Base-by-base conservation (phyloP, 495 filamentous ascomycete species). In the Xylaria sp. region DNA sequence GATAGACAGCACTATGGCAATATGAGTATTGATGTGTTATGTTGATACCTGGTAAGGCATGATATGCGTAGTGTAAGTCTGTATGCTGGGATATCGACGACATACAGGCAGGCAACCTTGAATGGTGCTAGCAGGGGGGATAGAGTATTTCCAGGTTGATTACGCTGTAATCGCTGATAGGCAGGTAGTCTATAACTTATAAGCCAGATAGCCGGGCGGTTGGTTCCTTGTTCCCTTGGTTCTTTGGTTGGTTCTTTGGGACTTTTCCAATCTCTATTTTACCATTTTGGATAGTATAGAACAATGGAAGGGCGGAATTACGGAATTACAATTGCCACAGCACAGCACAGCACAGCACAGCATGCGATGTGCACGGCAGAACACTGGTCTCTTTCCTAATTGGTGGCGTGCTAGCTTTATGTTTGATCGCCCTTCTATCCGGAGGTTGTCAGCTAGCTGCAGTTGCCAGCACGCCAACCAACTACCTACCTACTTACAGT, bases 251-350 rank as follows among this genome's bases (percentile, higher is more conserved):
- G 37, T 44, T 1, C 14, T n/a, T 14, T 19, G 41, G 61, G 24
- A 9, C 61, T 14, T 64, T 61, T 41, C 5, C n/a, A 5, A 59
- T 37, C 33, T n/a, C 33, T n/a, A 19, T 59, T 35, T 59, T 5
- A 7, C 19, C 17, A 40, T 26, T 17, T n/a, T n/a, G n/a, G n/a
- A n/a, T n/a, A n/a, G n/a, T n/a, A n/a, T n/a, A n/a, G n/a, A 37
- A 43, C 58, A 43, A 61, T 24, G 58, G 35, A 1, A n/a, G 21
- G 35, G n/a, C n/a, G n/a, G n/a, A n/a, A n/a, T n/a, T n/a, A n/a
- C n/a, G n/a, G n/a, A n/a, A n/a, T n/a, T n/a, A n/a, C n/a, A 62
- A 62, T 43, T 24, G 37, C 59, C 35, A 62, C 59, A 43, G 59
- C 21, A 26, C 17, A 11, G n/a, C 2, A 33, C 24, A n/a, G n/a